Evolutionary conservation across 495 filamentous ascomycete species (phyloP).

Genomic region (Parachaetomium inaequale): DNA sequence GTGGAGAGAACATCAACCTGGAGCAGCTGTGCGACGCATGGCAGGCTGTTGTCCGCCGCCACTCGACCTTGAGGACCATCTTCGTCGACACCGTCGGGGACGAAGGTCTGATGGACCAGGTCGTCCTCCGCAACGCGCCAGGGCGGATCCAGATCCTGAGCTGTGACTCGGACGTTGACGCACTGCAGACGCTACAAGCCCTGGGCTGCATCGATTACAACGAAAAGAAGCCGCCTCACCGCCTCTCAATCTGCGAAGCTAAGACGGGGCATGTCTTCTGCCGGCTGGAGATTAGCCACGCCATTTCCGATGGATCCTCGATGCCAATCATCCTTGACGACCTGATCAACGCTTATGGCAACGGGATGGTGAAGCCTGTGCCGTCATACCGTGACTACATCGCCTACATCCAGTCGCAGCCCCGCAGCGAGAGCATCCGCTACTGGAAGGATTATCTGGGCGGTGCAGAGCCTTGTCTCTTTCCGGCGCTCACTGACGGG

Average conservation of each 20-base stretch:
- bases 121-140: slow-evolving; percentile 23
- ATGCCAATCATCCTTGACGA: slow-evolving; percentile 21
- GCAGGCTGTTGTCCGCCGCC: slow-evolving; percentile 22
- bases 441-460: slow-evolving; percentile 29
- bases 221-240: slow-evolving; percentile 42
- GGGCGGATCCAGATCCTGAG: slow-evolving; percentile 40
- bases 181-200: slow-evolving; percentile 1
- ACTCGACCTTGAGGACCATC: slow-evolving; percentile 39
- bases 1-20: background rate
- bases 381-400: slow-evolving; percentile 24
- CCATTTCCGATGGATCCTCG: slow-evolving; percentile 25
- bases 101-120: slow-evolving; percentile 27
- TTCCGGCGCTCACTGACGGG: slow-evolving; percentile 26
- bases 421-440: slow-evolving; percentile 42
- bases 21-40: slow-evolving; percentile 19
- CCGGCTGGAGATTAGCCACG: slow-evolving; percentile 52
- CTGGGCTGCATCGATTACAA: slow-evolving; percentile 10
- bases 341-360: slow-evolving; percentile 9
- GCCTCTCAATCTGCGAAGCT: slow-evolving; percentile 35
- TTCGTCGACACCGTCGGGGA: slow-evolving; percentile 36
- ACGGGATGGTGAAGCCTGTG: background rate
- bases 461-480: slow-evolving; percentile 29
- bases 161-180: slow-evolving; percentile 39
- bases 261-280: slow-evolving; percentile 29
- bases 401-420: slow-evolving; percentile 41